Conservation (phyloP, 495 filamentous ascomycete species). For the Penicillium subrubescens region DNA sequence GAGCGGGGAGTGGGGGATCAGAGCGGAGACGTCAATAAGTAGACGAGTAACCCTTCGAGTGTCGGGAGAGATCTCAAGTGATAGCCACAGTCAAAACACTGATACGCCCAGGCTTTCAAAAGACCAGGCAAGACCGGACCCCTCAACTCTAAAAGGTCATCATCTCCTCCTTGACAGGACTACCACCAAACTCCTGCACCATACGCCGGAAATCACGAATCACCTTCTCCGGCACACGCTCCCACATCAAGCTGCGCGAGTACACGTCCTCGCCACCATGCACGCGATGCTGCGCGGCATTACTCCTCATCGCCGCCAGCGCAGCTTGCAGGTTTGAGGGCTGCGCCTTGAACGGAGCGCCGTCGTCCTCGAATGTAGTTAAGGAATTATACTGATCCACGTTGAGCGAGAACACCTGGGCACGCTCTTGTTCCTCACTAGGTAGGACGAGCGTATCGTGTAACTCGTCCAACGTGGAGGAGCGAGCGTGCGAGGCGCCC, state of each 20-base stretch:
- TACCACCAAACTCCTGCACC: conserved; percentile 61
- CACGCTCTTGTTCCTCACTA: conserved; percentile 82
- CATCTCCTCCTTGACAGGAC: conserved; percentile 42
- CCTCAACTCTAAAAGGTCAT: conserved; percentile 12
- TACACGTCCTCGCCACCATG: conserved; percentile 69
- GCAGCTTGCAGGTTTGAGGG: conserved; percentile 76
- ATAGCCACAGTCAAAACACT: not conserved
- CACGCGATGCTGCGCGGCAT: conserved; percentile 48
- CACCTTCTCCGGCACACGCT: conserved; percentile 87
- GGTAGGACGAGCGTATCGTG: conserved; percentile 73
- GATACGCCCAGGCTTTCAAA: not conserved
- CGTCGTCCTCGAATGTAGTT: conserved; percentile 56
- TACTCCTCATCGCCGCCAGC: conserved; percentile 76
- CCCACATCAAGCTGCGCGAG: conserved; percentile 90
- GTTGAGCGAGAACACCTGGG: conserved; percentile 84
- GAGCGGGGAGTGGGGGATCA: not conserved
- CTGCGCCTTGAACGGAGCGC: conserved; percentile 46
- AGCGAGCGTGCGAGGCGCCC: conserved; percentile 53
- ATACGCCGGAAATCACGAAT: conserved; percentile 90
- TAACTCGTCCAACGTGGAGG: conserved; percentile 73
- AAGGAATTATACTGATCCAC: conserved; percentile 88
- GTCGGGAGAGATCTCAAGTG: not conserved
- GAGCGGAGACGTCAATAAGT: not conserved
- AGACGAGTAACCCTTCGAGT: not conserved
- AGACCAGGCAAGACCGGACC: not conserved